These are phyloP conservation scores for Daedaleopsis sinensis DNA, from an alignment of 768 basidiomycete genomes.

Conservation along the genomic window DNA sequence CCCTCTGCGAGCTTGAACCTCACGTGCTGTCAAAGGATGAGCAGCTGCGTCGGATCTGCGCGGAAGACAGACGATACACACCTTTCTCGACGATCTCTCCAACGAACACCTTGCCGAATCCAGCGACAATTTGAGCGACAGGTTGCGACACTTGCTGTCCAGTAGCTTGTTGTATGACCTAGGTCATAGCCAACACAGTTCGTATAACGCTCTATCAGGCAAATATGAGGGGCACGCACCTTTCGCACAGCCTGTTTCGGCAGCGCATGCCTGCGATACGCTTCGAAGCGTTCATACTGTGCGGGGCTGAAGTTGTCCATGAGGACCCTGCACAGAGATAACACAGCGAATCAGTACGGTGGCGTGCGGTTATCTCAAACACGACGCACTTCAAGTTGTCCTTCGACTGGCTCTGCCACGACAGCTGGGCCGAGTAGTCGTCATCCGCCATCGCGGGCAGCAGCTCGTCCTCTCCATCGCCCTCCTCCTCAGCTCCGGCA, in stretches of 20 bases:
- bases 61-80: constrained; percentile 31
- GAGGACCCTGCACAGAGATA: constrained; percentile 56
- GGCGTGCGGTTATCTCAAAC: background rate
- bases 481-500: constrained; percentile 49
- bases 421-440: constrained; percentile 81
- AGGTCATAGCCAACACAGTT: background rate
- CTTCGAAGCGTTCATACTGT: constrained; percentile 90
- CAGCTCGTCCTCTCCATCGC: constrained; percentile 76
- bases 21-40: constrained; percentile 56
- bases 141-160: constrained; percentile 86
- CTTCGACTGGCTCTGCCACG: constrained; percentile 86
- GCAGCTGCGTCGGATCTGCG: background rate
- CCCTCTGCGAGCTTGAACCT: constrained; percentile 69
- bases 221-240: constrained; percentile 40
- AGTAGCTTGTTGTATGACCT: constrained; percentile 84
- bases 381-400: constrained; percentile 75
- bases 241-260: constrained; percentile 84
- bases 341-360: background rate
- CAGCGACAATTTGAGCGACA: constrained; percentile 87
- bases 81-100: constrained; percentile 92
- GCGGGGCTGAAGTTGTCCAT: constrained; percentile 86
- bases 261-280: constrained; percentile 81
- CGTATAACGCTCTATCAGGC: too few species aligned
- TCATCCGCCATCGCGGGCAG: constrained; percentile 88
- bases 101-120: constrained; percentile 89